Evolutionary conservation across 306 rosid species (phyloP).

Genomic region (Ceratonia siliqua): DNA sequence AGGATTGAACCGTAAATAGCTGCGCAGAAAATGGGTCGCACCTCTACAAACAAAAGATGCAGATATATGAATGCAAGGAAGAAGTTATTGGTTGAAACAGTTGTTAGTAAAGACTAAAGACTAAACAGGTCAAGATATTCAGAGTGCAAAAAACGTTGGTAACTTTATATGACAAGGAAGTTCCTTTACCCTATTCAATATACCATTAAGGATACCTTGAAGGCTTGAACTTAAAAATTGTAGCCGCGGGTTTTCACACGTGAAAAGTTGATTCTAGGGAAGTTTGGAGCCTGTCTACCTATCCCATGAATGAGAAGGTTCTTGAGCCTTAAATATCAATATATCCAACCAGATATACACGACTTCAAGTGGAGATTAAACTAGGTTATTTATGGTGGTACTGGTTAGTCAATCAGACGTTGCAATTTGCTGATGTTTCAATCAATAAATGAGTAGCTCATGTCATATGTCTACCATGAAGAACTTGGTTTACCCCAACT

Average conservation of each 20-base stretch:
- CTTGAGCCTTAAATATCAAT: constrained; percentile 10
- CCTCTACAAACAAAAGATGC: constrained; percentile 50
- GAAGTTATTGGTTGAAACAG: not conserved
- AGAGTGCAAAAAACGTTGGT: not conserved
- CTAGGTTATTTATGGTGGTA: not conserved
- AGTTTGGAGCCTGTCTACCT: constrained; percentile 1
- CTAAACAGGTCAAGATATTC: not conserved
- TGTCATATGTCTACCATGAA: constrained; percentile 1
- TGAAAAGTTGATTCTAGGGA: not conserved
- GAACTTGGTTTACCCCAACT: not conserved
- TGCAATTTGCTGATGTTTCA: not conserved
- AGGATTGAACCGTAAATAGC: constrained; percentile 57
- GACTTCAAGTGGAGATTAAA: not conserved
- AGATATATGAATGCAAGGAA: constrained; percentile 22
- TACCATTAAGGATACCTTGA: not conserved
- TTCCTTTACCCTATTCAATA: not conserved
- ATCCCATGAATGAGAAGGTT: constrained; percentile 12
- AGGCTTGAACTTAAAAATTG: not conserved
- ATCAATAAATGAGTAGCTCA: not conserved
- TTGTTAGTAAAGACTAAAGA: not conserved
- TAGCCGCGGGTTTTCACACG: not conserved
- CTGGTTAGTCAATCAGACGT: not conserved
- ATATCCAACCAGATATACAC: constrained; percentile 1
- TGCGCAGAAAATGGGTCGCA: constrained; percentile 91
- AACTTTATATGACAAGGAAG: not conserved